Conservation (phyloP, 2,329 filamentous ascomycete genomes). For the Microsporum audouinii region DNA sequence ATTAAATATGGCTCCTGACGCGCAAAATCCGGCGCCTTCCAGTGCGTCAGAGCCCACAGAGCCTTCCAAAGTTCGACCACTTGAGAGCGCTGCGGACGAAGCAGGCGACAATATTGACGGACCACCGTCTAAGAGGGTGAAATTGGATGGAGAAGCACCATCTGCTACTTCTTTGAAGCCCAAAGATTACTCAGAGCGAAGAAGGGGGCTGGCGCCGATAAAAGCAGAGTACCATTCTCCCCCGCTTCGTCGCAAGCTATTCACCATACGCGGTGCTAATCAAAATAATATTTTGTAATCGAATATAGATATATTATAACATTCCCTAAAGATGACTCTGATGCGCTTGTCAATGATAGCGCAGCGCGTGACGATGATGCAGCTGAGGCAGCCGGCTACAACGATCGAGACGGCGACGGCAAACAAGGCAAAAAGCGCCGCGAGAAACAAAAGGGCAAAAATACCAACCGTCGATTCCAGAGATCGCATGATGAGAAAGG, state of each 20-base stretch:
- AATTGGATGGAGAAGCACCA: conserved; percentile 29
- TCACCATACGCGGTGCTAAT: neutral
- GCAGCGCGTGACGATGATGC: conserved; percentile 41
- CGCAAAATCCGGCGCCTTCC: neutral
- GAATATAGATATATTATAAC: conserved; percentile 25
- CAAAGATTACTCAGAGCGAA: conserved; percentile 24
- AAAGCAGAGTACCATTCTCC: conserved; percentile 53
- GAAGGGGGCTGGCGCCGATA: conserved; percentile 55
- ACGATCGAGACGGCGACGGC: conserved; percentile 30
- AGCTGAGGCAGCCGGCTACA: conserved; percentile 45
- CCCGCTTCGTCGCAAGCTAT: neutral
- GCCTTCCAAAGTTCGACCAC: neutral
- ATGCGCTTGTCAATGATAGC: conserved; percentile 25
- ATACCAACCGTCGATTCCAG: conserved; percentile 71
- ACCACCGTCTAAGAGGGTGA: conserved; percentile 48
- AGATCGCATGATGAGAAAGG: conserved; percentile 63
- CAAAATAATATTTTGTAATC: neutral
- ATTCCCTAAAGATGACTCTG: conserved; percentile 15
- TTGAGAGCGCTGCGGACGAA: neutral
- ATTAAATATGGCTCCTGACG: neutral
- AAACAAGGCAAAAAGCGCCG: conserved; percentile 21
- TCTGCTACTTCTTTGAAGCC: conserved; percentile 17
- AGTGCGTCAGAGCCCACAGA: neutral
- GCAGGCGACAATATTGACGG: conserved; percentile 3
- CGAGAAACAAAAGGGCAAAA: conserved; percentile 61